Base-by-base conservation (phyloP, 2,329 filamentous ascomycete genomes). In the Escovopsis sp. region DNA sequence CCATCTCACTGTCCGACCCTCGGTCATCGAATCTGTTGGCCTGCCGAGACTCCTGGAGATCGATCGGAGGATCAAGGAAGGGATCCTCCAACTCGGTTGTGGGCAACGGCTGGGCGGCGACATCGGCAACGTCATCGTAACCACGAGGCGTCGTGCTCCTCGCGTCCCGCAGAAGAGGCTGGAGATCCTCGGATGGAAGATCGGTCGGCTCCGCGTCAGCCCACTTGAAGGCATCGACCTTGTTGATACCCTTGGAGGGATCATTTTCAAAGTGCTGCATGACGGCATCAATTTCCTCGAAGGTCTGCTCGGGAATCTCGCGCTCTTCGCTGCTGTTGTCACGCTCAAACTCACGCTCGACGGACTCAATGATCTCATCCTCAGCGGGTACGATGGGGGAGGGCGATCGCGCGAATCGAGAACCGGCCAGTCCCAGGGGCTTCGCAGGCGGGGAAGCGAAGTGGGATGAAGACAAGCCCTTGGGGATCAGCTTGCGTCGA, bases 231-330 rank as follows among this genome's bases (percentile, higher is more conserved):
- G 66, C 59, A 38, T 70, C 65, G 12, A 67, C 58, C 53, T 78
- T 80, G 55, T 86, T 84, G 45, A 86, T 75, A 11, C 84, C 84
- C 58, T 82, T 75, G 41, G 81, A 78, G 2, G 82, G 82, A 49
- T 86, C 77, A 39, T 70, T 75, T 45, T 80, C 73, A 52, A 95
- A 73, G 46, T 91, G 82, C 49, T 81, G 77, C 86, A 96, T 94
- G 41, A 95, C 79, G 37, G 82, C 85, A 64, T 95, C 88, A 53
- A 95, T 88, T 56, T 95, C 87, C 51, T 89, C 81, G 52, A 85
- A 85, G 0, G 80, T 75, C 41, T 26, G 43, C n/a, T 44, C 43
- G 19, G 12, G 33, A 34, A 32, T 18, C 9, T 57, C 57, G 23
- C 47, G 45, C 44, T 36, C 35, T 6, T 23, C 35, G 28, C 35